Evolutionary conservation across 1,284 basidiomycete genomes (phyloP), one percentile per base, ranked within the genome.

Genomic region (Leccinum subrobustum): DNA sequence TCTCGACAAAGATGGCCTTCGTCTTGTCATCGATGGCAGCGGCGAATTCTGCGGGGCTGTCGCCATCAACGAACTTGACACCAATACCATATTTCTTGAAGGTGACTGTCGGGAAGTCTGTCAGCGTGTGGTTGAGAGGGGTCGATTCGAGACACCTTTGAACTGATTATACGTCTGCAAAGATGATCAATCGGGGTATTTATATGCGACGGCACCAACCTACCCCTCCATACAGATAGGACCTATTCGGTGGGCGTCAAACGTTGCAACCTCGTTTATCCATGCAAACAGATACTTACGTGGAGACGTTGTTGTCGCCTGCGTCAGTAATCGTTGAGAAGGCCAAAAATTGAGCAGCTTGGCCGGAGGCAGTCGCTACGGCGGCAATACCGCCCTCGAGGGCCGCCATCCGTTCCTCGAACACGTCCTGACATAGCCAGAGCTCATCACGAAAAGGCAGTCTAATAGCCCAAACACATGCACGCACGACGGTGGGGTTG

Each of bases 401-500:
- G 0, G 89, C 89, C 4, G 91, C 89, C 14, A 95, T 87, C n/a
- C 93, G 84, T 66, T 89, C 83, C 75, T 95, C 93, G 65, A 95
- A 93, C 4, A 68, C 47, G 14, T 88, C 87, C 84, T 88, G 58
- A 48, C 11, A 35, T 11, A 37, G 20, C 51, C 25, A 16, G 37
- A 27, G 56, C n/a, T 4, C 8, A 2, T 47, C 12, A 53, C 4
- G 31, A 35, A 35, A 35, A n/a, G 14, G 31, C 33, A 48, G 23
- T 48, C 6, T 1, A 48, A 48, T 25, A 8, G 12, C 0, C 11
- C 11, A 25, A 48, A 0, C 6, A 9, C 0, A 12, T 48, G 12
- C 20, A 81, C 84, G 53, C 70, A 88, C 87, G 56, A 89, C 85
- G 4, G 93, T 95, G 7, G 93, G 93, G 75, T 95, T 93, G 33